Conservation (phyloP, 2,329 filamentous ascomycete genomes). For the Alternaria triticimaculans region DNA sequence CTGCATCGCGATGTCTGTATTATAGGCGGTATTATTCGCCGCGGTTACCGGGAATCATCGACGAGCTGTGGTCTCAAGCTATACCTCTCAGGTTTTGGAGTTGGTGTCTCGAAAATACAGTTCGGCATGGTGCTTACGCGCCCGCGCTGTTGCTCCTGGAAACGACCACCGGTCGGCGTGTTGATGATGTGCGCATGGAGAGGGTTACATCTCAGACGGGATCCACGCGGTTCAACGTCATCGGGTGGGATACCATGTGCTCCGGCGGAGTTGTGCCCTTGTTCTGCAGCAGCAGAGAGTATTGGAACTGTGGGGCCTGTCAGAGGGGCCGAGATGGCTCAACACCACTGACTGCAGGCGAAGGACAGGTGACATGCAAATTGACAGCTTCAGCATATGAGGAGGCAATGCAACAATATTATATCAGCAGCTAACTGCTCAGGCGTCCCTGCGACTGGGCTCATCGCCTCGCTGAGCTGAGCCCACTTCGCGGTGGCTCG, state of each 20-base stretch:
- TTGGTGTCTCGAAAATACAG: neutral
- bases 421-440: neutral
- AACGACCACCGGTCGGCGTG: neutral
- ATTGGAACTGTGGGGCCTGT: slow-evolving; percentile 11
- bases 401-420: slow-evolving; percentile 7
- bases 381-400: neutral
- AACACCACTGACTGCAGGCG: neutral
- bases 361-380: slow-evolving; percentile 1
- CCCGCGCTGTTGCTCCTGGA: slow-evolving; percentile 6
- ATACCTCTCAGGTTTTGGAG: neutral
- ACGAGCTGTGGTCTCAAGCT: neutral
- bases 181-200: neutral
- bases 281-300: slow-evolving; percentile 5
- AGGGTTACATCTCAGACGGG: slow-evolving; percentile 1
- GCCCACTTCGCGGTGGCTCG: slow-evolving; percentile 1
- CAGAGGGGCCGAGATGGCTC: slow-evolving; percentile 8
- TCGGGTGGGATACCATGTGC: slow-evolving; percentile 9
- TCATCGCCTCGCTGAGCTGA: slow-evolving; percentile 1
- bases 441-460: neutral
- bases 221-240: slow-evolving; percentile 13
- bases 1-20: neutral
- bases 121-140: neutral
- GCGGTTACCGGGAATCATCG: neutral
- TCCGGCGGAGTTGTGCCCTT: neutral
- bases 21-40: neutral